A percentile compares a stretch with the other conserved stretches of the same genome.
Evolutionary conservation across 1,139 yeast genomes (phyloP).

Genomic region (Nakaseomyces sp.): DNA sequence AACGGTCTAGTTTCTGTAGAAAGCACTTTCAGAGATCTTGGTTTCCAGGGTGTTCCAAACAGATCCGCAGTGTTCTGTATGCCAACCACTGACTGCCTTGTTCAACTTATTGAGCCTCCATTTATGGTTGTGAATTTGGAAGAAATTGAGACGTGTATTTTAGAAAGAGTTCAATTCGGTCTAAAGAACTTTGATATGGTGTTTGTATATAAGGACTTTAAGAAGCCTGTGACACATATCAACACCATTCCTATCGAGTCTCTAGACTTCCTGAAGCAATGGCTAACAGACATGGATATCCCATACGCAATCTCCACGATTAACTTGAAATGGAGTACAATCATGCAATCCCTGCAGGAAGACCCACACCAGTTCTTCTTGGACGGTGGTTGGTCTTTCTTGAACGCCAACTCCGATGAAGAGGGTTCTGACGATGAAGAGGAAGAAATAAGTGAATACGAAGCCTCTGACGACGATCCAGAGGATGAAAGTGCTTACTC

Average conservation of each 20-base stretch:
- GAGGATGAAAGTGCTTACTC: conserved; percentile 65
- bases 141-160: conserved; percentile 89
- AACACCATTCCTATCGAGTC: conserved; percentile 92
- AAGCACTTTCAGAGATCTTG: conserved; percentile 90
- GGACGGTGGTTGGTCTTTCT: conserved; percentile 95
- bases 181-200: conserved; percentile 93
- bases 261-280: conserved; percentile 84
- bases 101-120: conserved; percentile 91
- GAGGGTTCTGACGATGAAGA: conserved; percentile 54
- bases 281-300: conserved; percentile 94
- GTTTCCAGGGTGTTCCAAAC: conserved; percentile 96
- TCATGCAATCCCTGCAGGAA: conserved; percentile 86
- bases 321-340: conserved; percentile 90
- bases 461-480: conserved; percentile 50
- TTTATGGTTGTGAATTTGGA: conserved; percentile 83
- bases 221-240: conserved; percentile 79
- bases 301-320: conserved; percentile 93
- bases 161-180: conserved; percentile 97
- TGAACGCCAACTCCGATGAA: conserved; percentile 62
- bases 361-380: conserved; percentile 92
- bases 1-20: conserved; percentile 78
- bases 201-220: conserved; percentile 86
- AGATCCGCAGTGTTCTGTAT: conserved; percentile 90
- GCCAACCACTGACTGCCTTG: conserved; percentile 95
- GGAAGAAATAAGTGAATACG: conserved; percentile 37